A percentile compares a stretch with the other conserved stretches of the same genome.
phyloP scores from a whole-genome alignment of 1,284 basidiomycete species.

The Trichosporon sp. region DNA sequence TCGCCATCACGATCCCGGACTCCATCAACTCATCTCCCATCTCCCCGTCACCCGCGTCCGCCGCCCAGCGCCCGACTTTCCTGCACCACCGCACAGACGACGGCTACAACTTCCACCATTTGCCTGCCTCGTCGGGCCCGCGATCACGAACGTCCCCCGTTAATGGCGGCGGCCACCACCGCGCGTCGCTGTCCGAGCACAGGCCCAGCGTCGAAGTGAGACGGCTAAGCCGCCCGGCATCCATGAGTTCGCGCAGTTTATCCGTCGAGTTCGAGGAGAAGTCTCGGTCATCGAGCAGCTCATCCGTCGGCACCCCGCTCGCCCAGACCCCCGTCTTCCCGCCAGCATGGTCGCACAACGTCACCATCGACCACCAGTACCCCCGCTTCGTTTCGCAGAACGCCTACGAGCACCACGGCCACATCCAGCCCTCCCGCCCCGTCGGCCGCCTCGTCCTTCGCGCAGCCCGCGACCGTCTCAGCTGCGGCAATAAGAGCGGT shows the following conservation, averaged over 20 bases:
- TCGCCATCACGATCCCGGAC: slow-evolving; percentile 15
- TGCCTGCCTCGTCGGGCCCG: neutral
- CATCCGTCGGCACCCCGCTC: slow-evolving; percentile 17
- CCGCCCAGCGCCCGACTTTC: slow-evolving; percentile 10
- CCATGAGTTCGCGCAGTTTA: neutral
- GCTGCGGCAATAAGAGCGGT: slow-evolving; percentile 31
- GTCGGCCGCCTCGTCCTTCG: slow-evolving; percentile 19
- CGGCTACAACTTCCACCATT: slow-evolving; percentile 16
- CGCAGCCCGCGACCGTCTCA: slow-evolving; percentile 25
- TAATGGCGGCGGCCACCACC: slow-evolving; percentile 5
- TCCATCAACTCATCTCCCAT: slow-evolving; percentile 9
- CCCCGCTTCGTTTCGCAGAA: neutral
- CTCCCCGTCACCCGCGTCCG: slow-evolving; percentile 11
- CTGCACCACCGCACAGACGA: slow-evolving; percentile 17
- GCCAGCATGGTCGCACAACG: slow-evolving; percentile 25
- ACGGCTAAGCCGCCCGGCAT: slow-evolving; percentile 5
- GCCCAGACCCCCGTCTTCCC: slow-evolving; percentile 24
- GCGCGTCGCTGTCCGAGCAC: slow-evolving; percentile 20
- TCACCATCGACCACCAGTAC: slow-evolving; percentile 13
- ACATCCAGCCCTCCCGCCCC: slow-evolving; percentile 1
- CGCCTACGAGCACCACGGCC: slow-evolving; percentile 4
- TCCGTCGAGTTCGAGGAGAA: slow-evolving; percentile 24
- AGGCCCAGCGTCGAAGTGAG: slow-evolving; percentile 21
- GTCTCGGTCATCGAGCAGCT: neutral
- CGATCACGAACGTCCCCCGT: slow-evolving; percentile 5